Evolutionary conservation across 2,329 filamentous ascomycete genomes (phyloP).

Genomic region (Pyricularia sp.): DNA sequence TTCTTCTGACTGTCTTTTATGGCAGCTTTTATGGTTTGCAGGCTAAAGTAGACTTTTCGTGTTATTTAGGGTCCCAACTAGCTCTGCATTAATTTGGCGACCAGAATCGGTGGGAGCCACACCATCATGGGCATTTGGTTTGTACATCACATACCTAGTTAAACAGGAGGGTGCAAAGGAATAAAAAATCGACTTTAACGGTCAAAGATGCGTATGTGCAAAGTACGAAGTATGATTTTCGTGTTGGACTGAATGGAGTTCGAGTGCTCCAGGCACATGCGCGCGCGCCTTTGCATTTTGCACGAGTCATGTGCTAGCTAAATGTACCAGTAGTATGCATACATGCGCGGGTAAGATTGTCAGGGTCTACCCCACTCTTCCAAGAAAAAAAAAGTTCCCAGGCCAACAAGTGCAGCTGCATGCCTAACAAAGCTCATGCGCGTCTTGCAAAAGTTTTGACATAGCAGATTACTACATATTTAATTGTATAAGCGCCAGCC

Average conservation of each 20-base stretch:
- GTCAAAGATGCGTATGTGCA: neutral
- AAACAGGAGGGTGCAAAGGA: neutral
- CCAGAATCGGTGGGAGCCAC: neutral
- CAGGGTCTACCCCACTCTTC: neutral
- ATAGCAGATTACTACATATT: neutral
- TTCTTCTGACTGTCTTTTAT: neutral
- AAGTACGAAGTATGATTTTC: too few species aligned
- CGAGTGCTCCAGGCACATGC: neutral
- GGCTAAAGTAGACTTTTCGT: neutral
- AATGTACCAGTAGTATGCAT: neutral
- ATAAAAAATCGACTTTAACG: neutral
- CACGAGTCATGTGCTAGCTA: neutral
- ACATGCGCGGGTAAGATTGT: too few species aligned
- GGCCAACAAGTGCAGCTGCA: neutral
- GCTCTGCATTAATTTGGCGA: neutral
- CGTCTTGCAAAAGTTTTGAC: neutral
- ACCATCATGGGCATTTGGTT: neutral
- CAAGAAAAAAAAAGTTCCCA: neutral
- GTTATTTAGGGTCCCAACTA: conserved; percentile 1
- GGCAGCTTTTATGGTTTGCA: neutral
- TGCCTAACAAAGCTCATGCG: neutral
- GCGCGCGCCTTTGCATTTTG: neutral
- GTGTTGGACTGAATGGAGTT: neutral
- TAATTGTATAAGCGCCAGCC: neutral
- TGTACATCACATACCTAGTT: neutral